phyloP scores from a whole-genome alignment of 2,329 filamentous ascomycete species.

The Sporothrix phasma region DNA sequence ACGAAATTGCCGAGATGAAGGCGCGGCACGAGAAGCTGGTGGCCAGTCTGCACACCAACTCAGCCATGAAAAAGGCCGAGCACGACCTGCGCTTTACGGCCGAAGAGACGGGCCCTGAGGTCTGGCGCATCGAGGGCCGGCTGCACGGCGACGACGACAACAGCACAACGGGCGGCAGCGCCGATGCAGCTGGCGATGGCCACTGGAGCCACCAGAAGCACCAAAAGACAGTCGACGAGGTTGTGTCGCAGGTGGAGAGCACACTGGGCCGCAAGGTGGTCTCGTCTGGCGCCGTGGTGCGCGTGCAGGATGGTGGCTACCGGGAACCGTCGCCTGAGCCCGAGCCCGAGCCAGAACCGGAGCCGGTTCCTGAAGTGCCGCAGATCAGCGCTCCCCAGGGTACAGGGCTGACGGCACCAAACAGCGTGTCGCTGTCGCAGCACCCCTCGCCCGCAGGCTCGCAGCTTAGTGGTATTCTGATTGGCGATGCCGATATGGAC shows the following conservation, averaged over 20 bases:
- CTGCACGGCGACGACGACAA: conserved; percentile 29
- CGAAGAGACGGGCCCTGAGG: conserved; percentile 48
- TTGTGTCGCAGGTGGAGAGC: conserved; percentile 65
- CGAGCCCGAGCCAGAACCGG: conserved; percentile 22
- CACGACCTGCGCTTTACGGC: conserved; percentile 60
- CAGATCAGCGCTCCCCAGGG: not conserved
- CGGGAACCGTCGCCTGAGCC: conserved; percentile 45
- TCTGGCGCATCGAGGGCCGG: conserved; percentile 54
- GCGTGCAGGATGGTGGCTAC: conserved; percentile 69
- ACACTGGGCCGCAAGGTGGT: conserved; percentile 58
- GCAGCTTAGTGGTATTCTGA: conserved; percentile 44
- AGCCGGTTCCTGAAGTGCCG: conserved; percentile 18
- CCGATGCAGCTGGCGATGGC: conserved; percentile 18
- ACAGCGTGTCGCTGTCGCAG: conserved; percentile 2
- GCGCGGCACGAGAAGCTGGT: conserved; percentile 66
- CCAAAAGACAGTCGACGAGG: conserved; percentile 55
- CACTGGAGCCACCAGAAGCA: conserved; percentile 29
- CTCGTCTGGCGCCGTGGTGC: conserved; percentile 53
- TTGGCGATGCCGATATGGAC: conserved; percentile 52
- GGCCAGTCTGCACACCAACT: conserved; percentile 61
- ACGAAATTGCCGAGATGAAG: conserved; percentile 79
- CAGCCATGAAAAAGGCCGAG: conserved; percentile 63
- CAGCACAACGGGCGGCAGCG: conserved; percentile 20
- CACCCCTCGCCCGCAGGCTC: conserved; percentile 46
- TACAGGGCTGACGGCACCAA: not conserved